A percentile compares a stretch with the other conserved stretches of the same genome.
Evolutionary conservation across 2,329 filamentous ascomycete species (phyloP).

Genomic region (Claviceps sorghi): DNA sequence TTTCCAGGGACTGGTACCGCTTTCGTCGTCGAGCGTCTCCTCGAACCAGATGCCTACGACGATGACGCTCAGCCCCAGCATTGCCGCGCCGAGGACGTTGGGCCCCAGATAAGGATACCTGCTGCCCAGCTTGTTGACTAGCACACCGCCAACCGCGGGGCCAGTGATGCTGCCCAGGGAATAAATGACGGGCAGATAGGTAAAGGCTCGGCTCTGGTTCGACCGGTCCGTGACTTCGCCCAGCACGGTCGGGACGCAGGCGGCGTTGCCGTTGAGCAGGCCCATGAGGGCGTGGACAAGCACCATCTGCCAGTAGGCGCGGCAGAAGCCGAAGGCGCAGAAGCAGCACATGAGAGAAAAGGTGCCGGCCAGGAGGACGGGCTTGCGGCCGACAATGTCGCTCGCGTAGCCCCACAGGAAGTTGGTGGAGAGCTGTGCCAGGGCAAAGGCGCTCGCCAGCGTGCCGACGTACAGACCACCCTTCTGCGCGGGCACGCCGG

Average conservation of each 20-base stretch:
- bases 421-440: slow-evolving; percentile 85
- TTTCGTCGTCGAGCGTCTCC: slow-evolving; percentile 46
- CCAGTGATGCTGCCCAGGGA: slow-evolving; percentile 87
- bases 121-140: slow-evolving; percentile 49
- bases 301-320: slow-evolving; percentile 68
- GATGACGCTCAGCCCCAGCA: slow-evolving; percentile 59
- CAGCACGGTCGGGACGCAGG: slow-evolving; percentile 81
- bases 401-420: slow-evolving; percentile 44
- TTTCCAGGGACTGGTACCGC: slow-evolving; percentile 15
- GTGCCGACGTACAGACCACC: slow-evolving; percentile 81
- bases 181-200: slow-evolving; percentile 91
- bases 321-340: slow-evolving; percentile 74
- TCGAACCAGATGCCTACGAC: slow-evolving; percentile 70
- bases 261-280: slow-evolving; percentile 85
- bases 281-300: slow-evolving; percentile 83
- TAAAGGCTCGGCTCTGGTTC: slow-evolving; percentile 88
- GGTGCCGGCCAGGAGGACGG: slow-evolving; percentile 64
- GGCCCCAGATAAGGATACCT: slow-evolving; percentile 73
- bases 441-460: slow-evolving; percentile 78
- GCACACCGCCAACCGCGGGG: slow-evolving; percentile 73
- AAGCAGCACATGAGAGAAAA: slow-evolving; percentile 72
- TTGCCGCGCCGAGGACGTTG: slow-evolving; percentile 60
- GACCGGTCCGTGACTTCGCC: slow-evolving; percentile 91
- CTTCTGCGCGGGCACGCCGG: slow-evolving; percentile 55
- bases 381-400: slow-evolving; percentile 60